Percentiles rank a stretch among this genome's conserved stretches.
Conservation (phyloP, 2,329 filamentous ascomycete species). For the Ophiocordyceps camponoti-rufipedis region DNA sequence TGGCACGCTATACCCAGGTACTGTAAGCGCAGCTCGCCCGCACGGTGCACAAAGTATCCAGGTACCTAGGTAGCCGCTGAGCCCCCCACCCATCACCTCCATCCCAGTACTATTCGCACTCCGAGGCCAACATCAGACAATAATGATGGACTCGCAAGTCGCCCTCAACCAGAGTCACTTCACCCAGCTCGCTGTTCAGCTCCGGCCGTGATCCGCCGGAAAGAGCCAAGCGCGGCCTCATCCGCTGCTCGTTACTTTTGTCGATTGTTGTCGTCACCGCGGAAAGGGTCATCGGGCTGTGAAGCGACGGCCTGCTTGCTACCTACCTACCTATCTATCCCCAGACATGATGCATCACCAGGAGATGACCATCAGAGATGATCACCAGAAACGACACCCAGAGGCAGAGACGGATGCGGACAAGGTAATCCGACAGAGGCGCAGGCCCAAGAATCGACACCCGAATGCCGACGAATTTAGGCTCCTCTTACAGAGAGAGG, state of each 20-base stretch:
- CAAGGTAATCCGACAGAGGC: not conserved
- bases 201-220: not conserved
- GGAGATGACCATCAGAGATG: too few relatives aligned
- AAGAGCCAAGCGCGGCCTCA: not conserved
- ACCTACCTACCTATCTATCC: too few relatives aligned
- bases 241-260: too few relatives aligned
- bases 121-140: not conserved
- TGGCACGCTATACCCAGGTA: too few relatives aligned
- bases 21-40: too few relatives aligned
- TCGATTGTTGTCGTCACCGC: too few relatives aligned
- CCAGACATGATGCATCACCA: not conserved
- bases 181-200: not conserved
- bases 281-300: not conserved
- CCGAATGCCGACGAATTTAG: too few relatives aligned
- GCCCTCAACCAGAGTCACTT: not conserved
- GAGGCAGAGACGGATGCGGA: not conserved
- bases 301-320: too few relatives aligned
- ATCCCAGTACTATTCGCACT: not conserved
- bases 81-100: not conserved
- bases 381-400: too few relatives aligned
- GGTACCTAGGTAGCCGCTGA: not conserved
- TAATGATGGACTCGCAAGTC: not conserved
- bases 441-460: not conserved
- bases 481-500: too few relatives aligned
- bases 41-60: not conserved